Percentiles rank a stretch among this genome's conserved stretches.
Conservation (phyloP, 495 filamentous ascomycete genomes). For the Cladorrhinum samala region DNA sequence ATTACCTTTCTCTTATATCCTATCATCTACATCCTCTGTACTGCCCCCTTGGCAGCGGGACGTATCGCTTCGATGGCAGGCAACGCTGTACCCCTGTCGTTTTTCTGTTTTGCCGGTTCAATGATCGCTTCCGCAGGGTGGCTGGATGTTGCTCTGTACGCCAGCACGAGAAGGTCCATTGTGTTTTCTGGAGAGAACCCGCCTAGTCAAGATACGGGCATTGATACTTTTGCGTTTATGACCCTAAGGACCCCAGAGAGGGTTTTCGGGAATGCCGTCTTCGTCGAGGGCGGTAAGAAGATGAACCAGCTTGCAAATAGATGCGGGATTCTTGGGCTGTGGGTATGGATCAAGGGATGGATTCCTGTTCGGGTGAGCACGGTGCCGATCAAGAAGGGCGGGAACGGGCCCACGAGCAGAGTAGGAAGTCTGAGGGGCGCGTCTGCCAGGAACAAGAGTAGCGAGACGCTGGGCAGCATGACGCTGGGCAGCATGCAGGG, state of each 20-base stretch:
- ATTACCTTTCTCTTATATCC: constrained; percentile 75
- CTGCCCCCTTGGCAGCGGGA: constrained; percentile 61
- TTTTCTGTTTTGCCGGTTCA: constrained; percentile 62
- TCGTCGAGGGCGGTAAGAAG: constrained; percentile 13
- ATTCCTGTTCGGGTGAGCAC: too few relatives aligned
- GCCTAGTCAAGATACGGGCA: constrained; percentile 37
- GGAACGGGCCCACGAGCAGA: too few relatives aligned
- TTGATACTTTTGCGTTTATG: constrained; percentile 46
- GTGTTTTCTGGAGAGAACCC: constrained; percentile 40
- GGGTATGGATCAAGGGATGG: background rate
- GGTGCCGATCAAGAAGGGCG: too few relatives aligned
- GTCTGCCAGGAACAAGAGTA: constrained; percentile 16
- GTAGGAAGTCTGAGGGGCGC: background rate
- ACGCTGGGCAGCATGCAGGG: constrained; percentile 18
- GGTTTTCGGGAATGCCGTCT: constrained; percentile 35
- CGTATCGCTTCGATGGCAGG: constrained; percentile 61
- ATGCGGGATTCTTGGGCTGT: background rate
- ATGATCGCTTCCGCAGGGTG: constrained; percentile 68
- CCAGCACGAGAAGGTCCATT: constrained; percentile 55
- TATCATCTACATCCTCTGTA: constrained; percentile 63
- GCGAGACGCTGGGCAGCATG: constrained; percentile 15
- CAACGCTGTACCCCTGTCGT: constrained; percentile 46
- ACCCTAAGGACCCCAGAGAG: constrained; percentile 12
- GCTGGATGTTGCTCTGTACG: constrained; percentile 65
- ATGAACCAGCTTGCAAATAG: background rate